Evolutionary conservation across 2,329 filamentous ascomycete genomes (phyloP), one percentile per base, ranked within the genome.

Genomic region (Epichloe glyceriae): DNA sequence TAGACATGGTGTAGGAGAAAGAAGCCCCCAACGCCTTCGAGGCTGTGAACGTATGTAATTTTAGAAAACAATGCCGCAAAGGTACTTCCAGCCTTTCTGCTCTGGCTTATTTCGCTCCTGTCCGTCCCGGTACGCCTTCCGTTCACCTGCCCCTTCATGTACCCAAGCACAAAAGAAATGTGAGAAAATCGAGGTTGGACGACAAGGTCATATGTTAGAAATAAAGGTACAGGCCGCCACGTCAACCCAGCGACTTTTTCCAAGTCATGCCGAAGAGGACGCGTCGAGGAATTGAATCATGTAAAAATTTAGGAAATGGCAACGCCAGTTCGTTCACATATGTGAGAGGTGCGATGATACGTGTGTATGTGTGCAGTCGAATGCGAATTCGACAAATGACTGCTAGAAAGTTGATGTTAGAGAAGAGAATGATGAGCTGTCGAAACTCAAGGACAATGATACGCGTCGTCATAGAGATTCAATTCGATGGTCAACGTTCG

Each of bases 141-240:
- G 39, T 48, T 22, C 19, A 37, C 52, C 37, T 20, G 35, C 40
- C 48, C 38, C 37, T 22, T 11, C 11, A 51, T 53, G 40, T 49
- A 39, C 40, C 40, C 49, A 49, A 48, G 10, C 14, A 53, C 40
- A 51, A 53, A 53, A 38, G 37, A 51, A 47, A 53, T 30, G 10
- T 20, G 15, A 39, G 38, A 34, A 26, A 34, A 49, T 17, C n/a
- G 38, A 30, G 4, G 4, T 15, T 6, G 17, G 41, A 49, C 30
- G 10, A 30, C 10, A 30, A 30, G 30, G 12, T 14, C n/a, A 14
- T 14, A 6, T 37, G 14, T 47, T 33, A 17, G 14, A 7, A 38
- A 10, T 26, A 38, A 26, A 47, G n/a, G 22, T 22, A 37, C 4
- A 37, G 22, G 10, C 20, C 34, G 19, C 34, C 33, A 22, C 33